Conservation (phyloP, 495 filamentous ascomycete genomes). For the Hyaloscypha hepaticicola region DNA sequence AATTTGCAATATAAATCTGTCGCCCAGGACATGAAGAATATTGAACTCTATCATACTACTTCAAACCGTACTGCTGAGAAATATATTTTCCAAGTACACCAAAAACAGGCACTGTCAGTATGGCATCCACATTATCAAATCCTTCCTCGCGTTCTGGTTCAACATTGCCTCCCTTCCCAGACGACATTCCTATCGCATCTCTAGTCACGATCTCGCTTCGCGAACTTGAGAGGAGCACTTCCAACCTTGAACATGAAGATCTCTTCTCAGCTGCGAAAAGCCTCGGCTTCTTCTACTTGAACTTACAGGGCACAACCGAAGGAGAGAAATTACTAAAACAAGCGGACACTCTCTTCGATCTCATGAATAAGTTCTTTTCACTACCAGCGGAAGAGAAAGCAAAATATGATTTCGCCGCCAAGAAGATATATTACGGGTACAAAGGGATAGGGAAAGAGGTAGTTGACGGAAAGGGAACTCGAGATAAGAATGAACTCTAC, state of each 20-base stretch:
- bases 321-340: slow-evolving; percentile 44
- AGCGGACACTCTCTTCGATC: slow-evolving; percentile 44
- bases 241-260: slow-evolving; percentile 38
- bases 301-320: slow-evolving; percentile 46
- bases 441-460: slow-evolving; percentile 49
- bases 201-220: slow-evolving; percentile 52
- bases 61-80: too few relatives aligned
- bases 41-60: too few relatives aligned
- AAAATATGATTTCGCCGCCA: slow-evolving; percentile 43
- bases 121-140: too few relatives aligned
- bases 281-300: slow-evolving; percentile 65
- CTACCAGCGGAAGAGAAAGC: slow-evolving; percentile 51
- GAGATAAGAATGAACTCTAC: slow-evolving; percentile 59
- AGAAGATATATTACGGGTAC: slow-evolving; percentile 47
- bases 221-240: slow-evolving; percentile 42
- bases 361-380: slow-evolving; percentile 47
- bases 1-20: too few relatives aligned
- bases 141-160: background rate
- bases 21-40: too few relatives aligned
- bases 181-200: slow-evolving; percentile 52
- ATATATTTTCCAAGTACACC: too few relatives aligned
- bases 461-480: slow-evolving; percentile 50
- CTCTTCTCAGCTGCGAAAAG: slow-evolving; percentile 50
- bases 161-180: slow-evolving; percentile 41
- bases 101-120: too few relatives aligned